Evolutionary conservation across 2,329 filamentous ascomycete species (phyloP), one percentile per base, ranked within the genome.

Genomic region (Drechslerella stenobrocha): DNA sequence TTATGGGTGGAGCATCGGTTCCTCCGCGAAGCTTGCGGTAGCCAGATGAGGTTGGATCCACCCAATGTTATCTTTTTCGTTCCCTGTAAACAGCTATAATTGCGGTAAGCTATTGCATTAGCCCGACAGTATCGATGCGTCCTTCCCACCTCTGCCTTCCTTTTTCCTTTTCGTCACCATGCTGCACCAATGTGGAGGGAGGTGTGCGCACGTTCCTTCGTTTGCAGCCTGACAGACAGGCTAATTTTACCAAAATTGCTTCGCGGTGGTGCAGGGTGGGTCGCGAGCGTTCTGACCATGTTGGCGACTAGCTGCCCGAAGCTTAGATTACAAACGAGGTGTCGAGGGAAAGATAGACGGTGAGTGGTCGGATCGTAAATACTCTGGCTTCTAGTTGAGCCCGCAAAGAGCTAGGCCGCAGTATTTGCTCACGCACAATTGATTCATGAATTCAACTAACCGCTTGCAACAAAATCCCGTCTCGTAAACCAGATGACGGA

Each of bases 61-160:
- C 37, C 52, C 42, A 40, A 18, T 57, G 52, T 34, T 32, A 20
- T 46, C 42, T 37, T 42, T 48, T 46, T 46, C 30, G 3, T 42
- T 58, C 46, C 53, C 34, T 58, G 34, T 35, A 42, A 50, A 58
- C 37, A 20, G 45, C 53, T 50, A 58, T 58, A 58, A 45, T 44
- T 32, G 50, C 44, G 45, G 37, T 34, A 23, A 42, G 42, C 23
- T 58, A 58, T 58, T 58, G 53, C 53, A 58, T 58, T 30, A 50
- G n/a, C n/a, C n/a, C n/a, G 53, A 50, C 45, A 30, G 45, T 30
- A 37, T 58, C 35, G 44, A 45, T 37, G 40, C 22, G 13, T 8
- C 24, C 20, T 23, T 23, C 48, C 20, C 40, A 44, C 45, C 28
- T 58, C 47, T 46, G 22, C 35, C 22, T 48, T 26, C 32, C 24